Evolutionary conservation across 1,284 basidiomycete species (phyloP), one percentile per base, ranked within the genome.

Genomic region (Blastosporella zonata): DNA sequence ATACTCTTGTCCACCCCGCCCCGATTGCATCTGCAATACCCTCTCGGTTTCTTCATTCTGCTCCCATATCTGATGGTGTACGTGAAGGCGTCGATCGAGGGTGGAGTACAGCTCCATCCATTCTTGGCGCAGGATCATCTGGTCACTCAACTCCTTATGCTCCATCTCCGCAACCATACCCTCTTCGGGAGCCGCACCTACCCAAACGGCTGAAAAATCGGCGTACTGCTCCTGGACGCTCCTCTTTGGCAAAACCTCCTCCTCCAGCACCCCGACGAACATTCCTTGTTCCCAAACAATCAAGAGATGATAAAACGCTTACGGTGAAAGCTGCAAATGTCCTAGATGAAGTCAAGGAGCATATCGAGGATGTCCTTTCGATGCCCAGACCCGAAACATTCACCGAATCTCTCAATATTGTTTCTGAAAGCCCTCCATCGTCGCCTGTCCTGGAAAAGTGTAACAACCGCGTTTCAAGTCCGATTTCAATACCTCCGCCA

Each of bases 91-190:
- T 31, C 2, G 45, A 40, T 18, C 25, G 45, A 18, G 45, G 45
- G 8, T 39, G 45, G 29, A 47, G 27, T 22, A 39, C 45, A 28
- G 36, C 38, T 15, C 45, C 45, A 31, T 31, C 35, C n/a, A 29
- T 33, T 18, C 45, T 39, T 47, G 29, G 37, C 9, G 17, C 8
- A 6, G 27, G 18, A 27, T 9, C 21, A 12, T 12, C 27, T 17
- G 20, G 12, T 20, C 27, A 12, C 9, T 20, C 17, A 20, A 28
- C 23, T 25, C 25, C 36, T 21, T 18, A n/a, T 22, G 23, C 18
- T 3, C 17, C 39, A 17, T 41, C n/a, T 7, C 22, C 27, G 29
- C 25, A 29, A n/a, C 39, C 39, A 28, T 20, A 41, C 34, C n/a
- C n/a, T 10, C n/a, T 35, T 28, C 39, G 39, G 21, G 39, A 41